These are phyloP conservation scores for Tetrahymena malaccensis DNA, from an alignment of 73 alveolate genomes.

Conservation along the genomic window DNA sequence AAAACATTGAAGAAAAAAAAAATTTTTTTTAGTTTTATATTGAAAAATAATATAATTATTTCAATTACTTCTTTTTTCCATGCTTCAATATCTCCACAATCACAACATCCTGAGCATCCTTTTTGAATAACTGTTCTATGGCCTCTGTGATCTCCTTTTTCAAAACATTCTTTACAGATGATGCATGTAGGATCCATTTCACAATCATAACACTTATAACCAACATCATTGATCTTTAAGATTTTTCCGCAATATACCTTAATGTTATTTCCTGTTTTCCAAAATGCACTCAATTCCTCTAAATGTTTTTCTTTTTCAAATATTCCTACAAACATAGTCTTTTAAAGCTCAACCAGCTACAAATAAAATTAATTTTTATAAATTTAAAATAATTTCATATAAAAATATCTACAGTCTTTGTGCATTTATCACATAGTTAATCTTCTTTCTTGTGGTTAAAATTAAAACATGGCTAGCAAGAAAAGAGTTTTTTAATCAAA, in stretches of 20 bases:
- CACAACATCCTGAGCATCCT: constrained; percentile 62
- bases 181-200: constrained; percentile 67
- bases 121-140: constrained; percentile 50
- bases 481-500: background rate
- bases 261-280: background rate
- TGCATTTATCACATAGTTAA: background rate
- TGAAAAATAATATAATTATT: no score
- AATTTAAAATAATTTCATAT: background rate
- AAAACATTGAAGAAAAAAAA: no score
- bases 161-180: constrained; percentile 62
- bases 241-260: constrained; percentile 50
- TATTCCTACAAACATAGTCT: background rate
- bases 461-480: background rate
- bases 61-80: constrained; percentile 35
- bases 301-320: background rate
- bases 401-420: background rate
- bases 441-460: background rate
- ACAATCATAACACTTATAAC: constrained; percentile 63
- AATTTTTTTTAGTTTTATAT: no score
- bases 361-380: background rate
- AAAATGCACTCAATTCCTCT: background rate
- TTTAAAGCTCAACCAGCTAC: background rate
- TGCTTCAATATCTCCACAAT: constrained; percentile 70
- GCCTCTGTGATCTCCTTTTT: constrained; percentile 54
- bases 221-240: constrained; percentile 42